Evolutionary conservation across 2,329 filamentous ascomycete species (phyloP), one percentile per base, ranked within the genome.

Genomic region (Aspergillus fumigatiaffinis): DNA sequence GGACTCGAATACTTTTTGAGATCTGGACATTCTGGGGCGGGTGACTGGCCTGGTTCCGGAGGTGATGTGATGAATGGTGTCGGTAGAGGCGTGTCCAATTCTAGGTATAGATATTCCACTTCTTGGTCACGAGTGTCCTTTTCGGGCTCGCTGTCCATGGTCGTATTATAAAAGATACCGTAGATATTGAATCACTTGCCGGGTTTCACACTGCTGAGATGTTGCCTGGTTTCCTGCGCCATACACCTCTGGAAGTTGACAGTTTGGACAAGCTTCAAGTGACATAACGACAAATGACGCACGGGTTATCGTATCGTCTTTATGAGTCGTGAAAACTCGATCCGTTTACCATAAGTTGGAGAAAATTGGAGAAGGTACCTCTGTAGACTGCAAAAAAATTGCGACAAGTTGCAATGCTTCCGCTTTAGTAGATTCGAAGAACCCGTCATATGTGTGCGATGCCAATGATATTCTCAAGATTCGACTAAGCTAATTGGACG

Each of bases 1-100:
- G 92, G 92, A 9, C 89, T 87, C 1, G 73, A 77, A 66, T 86
- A 95, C 57, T 81, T 79, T 35, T 78, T 80, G 26, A 96, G 82
- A 69, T 91, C 80, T 3, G 90, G 90, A 25, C 77, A 78, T 53
- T 80, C 73, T 49, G 87, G 87, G 1, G 81, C 71, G n/a, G 77
- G 60, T 8, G 69, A 67, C 41, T 71, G 66, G 20, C 67, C 65
- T 3, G 64, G 54, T 10, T 58, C 63, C 53, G 73, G 58, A 64
- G 71, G 61, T 57, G 69, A 58, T 57, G 68, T 65, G 56, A 73
- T 65, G 59, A 63, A 60, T 56, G 76, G 74, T 2, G 75, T 73
- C 2, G 85, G 84, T 1, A 88, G 68, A 14, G 77, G 71, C 1
- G 85, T 88, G 51, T 86, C 81, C 67, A 87, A 85, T 1, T 82